Evolutionary conservation across 2,329 filamentous ascomycete genomes (phyloP).

Genomic region (Exophiala bonariae): DNA sequence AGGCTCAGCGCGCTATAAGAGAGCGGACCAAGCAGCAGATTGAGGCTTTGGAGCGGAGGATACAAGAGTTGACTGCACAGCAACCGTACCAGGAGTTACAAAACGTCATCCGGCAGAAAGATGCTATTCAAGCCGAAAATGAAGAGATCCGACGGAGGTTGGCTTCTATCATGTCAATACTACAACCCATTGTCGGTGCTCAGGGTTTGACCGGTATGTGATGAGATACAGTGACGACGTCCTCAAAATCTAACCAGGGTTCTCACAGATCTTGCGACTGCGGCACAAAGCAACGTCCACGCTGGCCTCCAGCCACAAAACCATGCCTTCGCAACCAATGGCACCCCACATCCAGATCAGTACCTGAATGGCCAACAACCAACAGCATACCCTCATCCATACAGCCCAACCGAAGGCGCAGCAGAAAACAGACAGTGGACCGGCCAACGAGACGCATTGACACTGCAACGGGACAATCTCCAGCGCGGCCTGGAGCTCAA

Average conservation of each 20-base stretch:
- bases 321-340: conserved; percentile 13
- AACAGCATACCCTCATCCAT: conserved; percentile 11
- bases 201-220: conserved; percentile 45
- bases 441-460: conserved; percentile 37
- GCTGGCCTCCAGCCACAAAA: conserved; percentile 14
- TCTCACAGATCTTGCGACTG: conserved; percentile 23
- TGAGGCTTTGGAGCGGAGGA: conserved; percentile 69
- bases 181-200: conserved; percentile 44
- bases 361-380: conserved; percentile 33
- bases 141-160: conserved; percentile 71
- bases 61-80: conserved; percentile 74
- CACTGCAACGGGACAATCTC: conserved; percentile 42
- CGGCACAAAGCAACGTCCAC: conserved; percentile 27
- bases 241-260: conserved; percentile 10
- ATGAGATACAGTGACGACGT: conserved; percentile 10
- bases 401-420: conserved; percentile 6
- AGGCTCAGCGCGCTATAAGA: conserved; percentile 81
- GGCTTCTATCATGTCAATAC: conserved; percentile 60
- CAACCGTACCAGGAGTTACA: conserved; percentile 84
- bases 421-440: conserved; percentile 15
- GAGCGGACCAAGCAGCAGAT: conserved; percentile 81
- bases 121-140: conserved; percentile 76
- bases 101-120: conserved; percentile 71
- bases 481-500: conserved; percentile 56
- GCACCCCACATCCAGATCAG: conserved; percentile 16